phyloP scores from a whole-genome alignment of 1,139 yeast species.

The Blastobotrys ciferrii region DNA sequence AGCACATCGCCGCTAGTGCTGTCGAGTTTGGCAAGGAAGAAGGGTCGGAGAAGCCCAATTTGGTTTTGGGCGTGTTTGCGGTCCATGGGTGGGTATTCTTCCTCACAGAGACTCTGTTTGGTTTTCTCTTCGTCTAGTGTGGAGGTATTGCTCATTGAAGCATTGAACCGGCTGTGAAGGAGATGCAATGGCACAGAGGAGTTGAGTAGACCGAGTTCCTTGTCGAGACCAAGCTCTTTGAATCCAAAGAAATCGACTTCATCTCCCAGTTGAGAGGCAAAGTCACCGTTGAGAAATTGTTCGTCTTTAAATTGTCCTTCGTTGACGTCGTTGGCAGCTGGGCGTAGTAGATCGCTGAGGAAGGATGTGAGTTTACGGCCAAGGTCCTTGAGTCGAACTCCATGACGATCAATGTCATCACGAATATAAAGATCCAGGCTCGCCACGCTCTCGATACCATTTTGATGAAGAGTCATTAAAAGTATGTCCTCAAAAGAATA shows the following conservation, averaged over 20 bases:
- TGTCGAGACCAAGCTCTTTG: constrained; percentile 87
- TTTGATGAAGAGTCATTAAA: constrained; percentile 66
- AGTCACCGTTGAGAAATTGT: constrained; percentile 91
- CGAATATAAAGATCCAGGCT: constrained; percentile 70
- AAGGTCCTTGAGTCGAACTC: constrained; percentile 65
- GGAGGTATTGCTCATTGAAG: constrained; percentile 19
- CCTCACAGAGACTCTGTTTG: constrained; percentile 14
- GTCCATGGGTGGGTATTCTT: constrained; percentile 43
- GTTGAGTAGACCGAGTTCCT: constrained; percentile 84
- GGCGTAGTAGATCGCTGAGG: constrained; percentile 77
- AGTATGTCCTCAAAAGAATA: constrained; percentile 50
- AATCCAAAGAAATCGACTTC: constrained; percentile 94
- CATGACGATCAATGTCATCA: constrained; percentile 70
- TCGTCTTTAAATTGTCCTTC: constrained; percentile 84
- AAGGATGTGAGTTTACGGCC: constrained; percentile 67
- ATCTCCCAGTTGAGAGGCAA: constrained; percentile 81
- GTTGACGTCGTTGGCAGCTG: constrained; percentile 64
- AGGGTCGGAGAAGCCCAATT: constrained; percentile 59
- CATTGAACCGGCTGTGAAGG: constrained; percentile 70
- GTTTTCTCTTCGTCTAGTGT: constrained; percentile 11
- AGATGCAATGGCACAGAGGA: constrained; percentile 87
- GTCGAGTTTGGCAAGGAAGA: constrained; percentile 43
- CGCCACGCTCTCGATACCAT: constrained; percentile 82
- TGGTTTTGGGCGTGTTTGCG: constrained; percentile 50
- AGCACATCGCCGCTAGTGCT: constrained; percentile 41